A percentile compares a stretch with the other conserved stretches of the same genome.
Evolutionary conservation across 306 rosid species (phyloP).

Genomic region (Coriaria nepalensis): DNA sequence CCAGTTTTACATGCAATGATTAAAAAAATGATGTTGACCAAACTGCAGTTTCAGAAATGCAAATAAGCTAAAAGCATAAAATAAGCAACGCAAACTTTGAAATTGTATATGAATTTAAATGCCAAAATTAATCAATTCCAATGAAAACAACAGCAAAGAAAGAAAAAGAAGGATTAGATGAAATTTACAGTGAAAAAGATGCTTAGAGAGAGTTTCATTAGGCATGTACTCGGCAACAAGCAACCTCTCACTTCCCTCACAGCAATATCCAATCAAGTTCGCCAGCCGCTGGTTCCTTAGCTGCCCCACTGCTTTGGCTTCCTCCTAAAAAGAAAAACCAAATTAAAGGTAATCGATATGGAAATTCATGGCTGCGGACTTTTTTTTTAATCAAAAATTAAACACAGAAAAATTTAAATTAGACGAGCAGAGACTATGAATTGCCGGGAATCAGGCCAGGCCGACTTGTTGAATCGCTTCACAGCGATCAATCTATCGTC

Average conservation of each 20-base stretch:
- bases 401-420: conserved; percentile 6
- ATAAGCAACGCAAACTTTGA: too few relatives aligned
- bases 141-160: not conserved
- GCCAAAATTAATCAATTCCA: too few relatives aligned
- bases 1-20: too few relatives aligned
- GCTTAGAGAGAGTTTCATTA: conserved; percentile 89
- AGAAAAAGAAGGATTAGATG: not conserved
- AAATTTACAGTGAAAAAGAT: conserved; percentile 80
- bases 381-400: not conserved
- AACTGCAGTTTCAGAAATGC: too few relatives aligned
- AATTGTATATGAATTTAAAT: too few relatives aligned
- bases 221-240: conserved; percentile 97
- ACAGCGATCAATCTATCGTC: conserved; percentile 69
- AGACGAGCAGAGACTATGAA: conserved; percentile 53
- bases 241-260: conserved; percentile 84
- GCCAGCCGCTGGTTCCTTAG: conserved; percentile 65
- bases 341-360: too few relatives aligned
- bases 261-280: conserved; percentile 83
- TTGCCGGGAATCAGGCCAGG: conserved; percentile 99
- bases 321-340: conserved; percentile 44
- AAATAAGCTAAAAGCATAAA: too few relatives aligned
- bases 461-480: conserved; percentile 83
- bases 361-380: not conserved
- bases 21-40: too few relatives aligned
- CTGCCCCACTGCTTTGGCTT: conserved; percentile 79